These are phyloP conservation scores for Triticum urartu DNA, from an alignment of 176 grass and related monocot species.

Conservation along the genomic window DNA sequence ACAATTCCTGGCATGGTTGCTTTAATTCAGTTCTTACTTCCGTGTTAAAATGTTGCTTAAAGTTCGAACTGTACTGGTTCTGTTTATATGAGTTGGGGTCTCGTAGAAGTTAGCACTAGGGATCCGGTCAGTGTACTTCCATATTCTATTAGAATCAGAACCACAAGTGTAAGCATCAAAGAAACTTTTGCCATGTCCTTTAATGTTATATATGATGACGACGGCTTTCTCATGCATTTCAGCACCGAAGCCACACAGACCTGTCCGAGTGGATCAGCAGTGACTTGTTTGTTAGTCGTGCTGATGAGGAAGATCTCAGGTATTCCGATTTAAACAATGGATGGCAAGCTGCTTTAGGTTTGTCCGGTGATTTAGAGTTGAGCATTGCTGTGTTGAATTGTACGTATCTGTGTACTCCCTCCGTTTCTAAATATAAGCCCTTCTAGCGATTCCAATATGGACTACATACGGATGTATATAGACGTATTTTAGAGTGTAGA, in stretches of 20 bases:
- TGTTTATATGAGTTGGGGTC: background rate
- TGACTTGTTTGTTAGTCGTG: constrained; percentile 12
- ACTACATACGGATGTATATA: too few relatives aligned
- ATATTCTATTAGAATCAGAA: background rate
- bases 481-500: too few relatives aligned
- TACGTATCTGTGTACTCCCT: background rate
- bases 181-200: background rate
- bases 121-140: background rate
- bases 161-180: background rate
- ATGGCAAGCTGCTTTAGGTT: background rate
- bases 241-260: constrained; percentile 94
- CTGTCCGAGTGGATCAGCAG: constrained; percentile 43
- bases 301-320: background rate
- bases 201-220: constrained; percentile 3
- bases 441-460: too few relatives aligned
- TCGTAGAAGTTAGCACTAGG: background rate
- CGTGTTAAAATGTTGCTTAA: background rate
- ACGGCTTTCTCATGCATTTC: constrained; percentile 25
- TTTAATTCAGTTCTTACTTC: background rate
- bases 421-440: too few relatives aligned
- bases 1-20: background rate
- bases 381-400: background rate
- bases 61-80: background rate
- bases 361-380: constrained; percentile 8
- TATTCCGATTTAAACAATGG: constrained; percentile 4